Base-by-base conservation (phyloP, 345 rosid genomes). In the Citrus reticulata region DNA sequence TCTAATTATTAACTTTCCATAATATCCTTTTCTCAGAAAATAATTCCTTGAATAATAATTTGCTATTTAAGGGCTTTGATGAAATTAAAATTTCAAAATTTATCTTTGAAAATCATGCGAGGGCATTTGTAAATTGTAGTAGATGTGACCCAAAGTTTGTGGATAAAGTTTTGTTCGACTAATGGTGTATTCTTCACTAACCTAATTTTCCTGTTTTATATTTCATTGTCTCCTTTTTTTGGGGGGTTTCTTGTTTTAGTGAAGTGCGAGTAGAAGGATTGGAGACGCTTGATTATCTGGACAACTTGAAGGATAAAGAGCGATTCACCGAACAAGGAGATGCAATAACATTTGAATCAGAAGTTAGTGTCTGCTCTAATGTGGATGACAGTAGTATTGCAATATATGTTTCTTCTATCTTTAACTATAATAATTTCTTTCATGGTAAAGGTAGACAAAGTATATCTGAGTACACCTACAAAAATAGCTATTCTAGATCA, bases 221-320 rank as follows among this genome's bases (percentile, higher is more conserved):
- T 72, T 80, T 39, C 25, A 4, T 14, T 42, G 27, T 8, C 20
- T 60, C 22, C 30, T n/a, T 62, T 54, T 51, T 51, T 51, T 16
- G 20, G 58, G 22, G 35, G 51, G 14, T 11, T 14, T 63, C 32
- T 63, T 63, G 80, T 73, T 83, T 70, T 77, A 90, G 93, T 83
- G 93, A 90, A 88, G 93, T 90, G 76, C 84, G 93, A 57, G 90
- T 90, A 68, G 93, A 90, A 87, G 91, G 91, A 39, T 80, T 90
- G 35, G 93, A 90, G 83, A 90, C 93, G 35, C 81, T 88, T 75
- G 93, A 90, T 80, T 90, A 90, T 78, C 82, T 90, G 70, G 93
- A 88, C 71, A 90, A 84, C 82, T 79, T 90, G 67, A 80, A 83
- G 83, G 73, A 81, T 37, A 83, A 61, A 83, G 88, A 88, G 81